Conservation (phyloP, 805 yeast genomes). For the Komagataella pseudopastoris region DNA sequence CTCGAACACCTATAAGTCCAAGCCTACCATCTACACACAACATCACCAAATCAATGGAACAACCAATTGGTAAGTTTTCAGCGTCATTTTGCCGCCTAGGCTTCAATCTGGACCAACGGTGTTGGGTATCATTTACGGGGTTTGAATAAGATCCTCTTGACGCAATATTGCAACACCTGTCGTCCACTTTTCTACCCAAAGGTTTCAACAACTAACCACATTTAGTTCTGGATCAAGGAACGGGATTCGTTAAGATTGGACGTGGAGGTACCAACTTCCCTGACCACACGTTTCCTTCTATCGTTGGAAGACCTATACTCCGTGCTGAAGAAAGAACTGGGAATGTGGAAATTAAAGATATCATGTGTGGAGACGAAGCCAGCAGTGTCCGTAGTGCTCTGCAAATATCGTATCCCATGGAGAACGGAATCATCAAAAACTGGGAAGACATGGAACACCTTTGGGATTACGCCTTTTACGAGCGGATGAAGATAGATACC, state of each 20-base stretch:
- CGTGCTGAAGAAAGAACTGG: constrained; percentile 90
- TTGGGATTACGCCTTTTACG: constrained; percentile 96
- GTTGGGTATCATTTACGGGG: not conserved
- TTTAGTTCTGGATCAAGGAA: constrained; percentile 92
- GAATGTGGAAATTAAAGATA: constrained; percentile 73
- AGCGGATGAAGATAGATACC: constrained; percentile 70
- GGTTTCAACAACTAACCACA: not conserved
- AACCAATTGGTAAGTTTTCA: constrained; percentile 15
- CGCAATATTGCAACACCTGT: not conserved
- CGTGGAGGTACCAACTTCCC: constrained; percentile 96
- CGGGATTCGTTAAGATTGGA: constrained; percentile 96
- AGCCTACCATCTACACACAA: not conserved
- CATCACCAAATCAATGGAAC: constrained; percentile 7
- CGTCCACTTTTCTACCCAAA: not conserved
- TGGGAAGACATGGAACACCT: constrained; percentile 99
- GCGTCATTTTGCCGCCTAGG: not conserved
- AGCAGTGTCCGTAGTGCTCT: constrained; percentile 78
- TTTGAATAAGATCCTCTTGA: not conserved
- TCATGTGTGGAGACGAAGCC: constrained; percentile 97
- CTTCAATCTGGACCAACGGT: not conserved
- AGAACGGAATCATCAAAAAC: constrained; percentile 90
- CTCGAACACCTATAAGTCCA: not conserved
- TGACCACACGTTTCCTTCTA: constrained; percentile 91
- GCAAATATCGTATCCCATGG: constrained; percentile 97
- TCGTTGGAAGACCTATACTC: constrained; percentile 93